Evolutionary conservation across 2,329 filamentous ascomycete species (phyloP), one percentile per base, ranked within the genome.

Genomic region (Madurella fahalii): DNA sequence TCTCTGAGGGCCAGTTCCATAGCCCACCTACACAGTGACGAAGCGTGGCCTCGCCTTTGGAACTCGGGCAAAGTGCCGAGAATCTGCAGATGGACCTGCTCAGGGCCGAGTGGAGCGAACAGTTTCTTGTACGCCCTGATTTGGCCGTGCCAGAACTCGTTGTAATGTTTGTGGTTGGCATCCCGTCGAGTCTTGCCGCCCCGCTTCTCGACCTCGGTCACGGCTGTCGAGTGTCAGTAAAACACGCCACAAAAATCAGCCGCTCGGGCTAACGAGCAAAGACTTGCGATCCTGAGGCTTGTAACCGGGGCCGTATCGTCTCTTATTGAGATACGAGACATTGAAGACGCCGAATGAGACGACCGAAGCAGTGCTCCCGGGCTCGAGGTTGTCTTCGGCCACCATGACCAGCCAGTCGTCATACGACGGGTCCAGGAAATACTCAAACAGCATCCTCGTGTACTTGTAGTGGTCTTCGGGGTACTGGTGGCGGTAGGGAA

Each of bases 401-500:
- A 64, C 62, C 59, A 62, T 63, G 41, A 64, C 62, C n/a, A 53
- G 16, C 62, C 62, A 64, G 45, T 64, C 62, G 18, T 63, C 59
- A 43, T 52, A 60, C 2, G 34, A 13, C 9, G 58, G 61, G 45
- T 62, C 55, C 1, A 64, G 53, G 43, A 64, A 64, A 51, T 59
- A 60, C 46, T 64, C 53, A 31, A 64, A 53, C 30, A 64, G 43
- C 59, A 64, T 60, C 18, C 47, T 49, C 12, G 61, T 61, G 50
- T 57, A 64, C 50, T 58, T 63, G 54, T 57, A 57, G 25, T 64
- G 62, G 49, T 64, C 62, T 7, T 58, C 56, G n/a, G 62, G 62
- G 40, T 53, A 61, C 31, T 58, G 12, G 5, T 43, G 40, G 12
- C 62, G 58, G 13, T 53, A 52, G 1, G 62, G 62, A 39, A 64